phyloP scores from a whole-genome alignment of 805 yeast genomes.

The Schwanniomyces sp. region DNA sequence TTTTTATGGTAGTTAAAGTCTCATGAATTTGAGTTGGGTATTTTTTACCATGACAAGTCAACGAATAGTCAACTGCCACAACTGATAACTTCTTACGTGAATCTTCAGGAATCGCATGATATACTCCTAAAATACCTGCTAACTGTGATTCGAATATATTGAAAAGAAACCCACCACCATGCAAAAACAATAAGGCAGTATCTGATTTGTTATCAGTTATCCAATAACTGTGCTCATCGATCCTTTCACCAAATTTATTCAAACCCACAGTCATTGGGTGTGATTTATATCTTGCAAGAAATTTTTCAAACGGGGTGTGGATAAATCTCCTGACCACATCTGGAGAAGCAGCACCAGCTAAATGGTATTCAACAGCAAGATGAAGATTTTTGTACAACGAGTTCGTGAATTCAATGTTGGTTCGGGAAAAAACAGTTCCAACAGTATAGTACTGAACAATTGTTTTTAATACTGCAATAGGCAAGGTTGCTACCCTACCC shows the following conservation, averaged over 20 bases:
- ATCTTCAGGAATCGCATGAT: slow-evolving; percentile 16
- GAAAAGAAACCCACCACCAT: slow-evolving; percentile 27
- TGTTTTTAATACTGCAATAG: slow-evolving; percentile 18
- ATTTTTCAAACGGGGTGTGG: slow-evolving; percentile 18
- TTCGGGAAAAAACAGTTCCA: slow-evolving; percentile 29
- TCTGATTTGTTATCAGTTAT: slow-evolving; percentile 4
- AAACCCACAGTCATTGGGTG: slow-evolving; percentile 3
- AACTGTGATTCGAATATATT: slow-evolving; percentile 21
- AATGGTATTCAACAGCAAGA: slow-evolving; percentile 23
- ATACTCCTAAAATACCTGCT: slow-evolving; percentile 21
- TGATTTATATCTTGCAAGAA: slow-evolving; percentile 12
- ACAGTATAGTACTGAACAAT: slow-evolving; percentile 26
- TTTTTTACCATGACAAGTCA: slow-evolving; percentile 16
- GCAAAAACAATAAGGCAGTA: slow-evolving; percentile 19
- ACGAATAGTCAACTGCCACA: slow-evolving; percentile 21
- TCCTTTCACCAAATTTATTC: slow-evolving; percentile 3
- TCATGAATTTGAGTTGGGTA: slow-evolving; percentile 27
- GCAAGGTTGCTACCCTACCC: slow-evolving; percentile 21
- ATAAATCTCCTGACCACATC: slow-evolving; percentile 19
- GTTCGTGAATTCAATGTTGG: slow-evolving; percentile 25
- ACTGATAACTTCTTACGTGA: slow-evolving; percentile 14
- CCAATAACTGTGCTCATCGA: slow-evolving; percentile 8
- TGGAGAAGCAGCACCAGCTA: slow-evolving; percentile 21
- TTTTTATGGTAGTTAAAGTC: slow-evolving; percentile 12
- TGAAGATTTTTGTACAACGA: slow-evolving; percentile 30